A percentile compares a stretch with the other conserved stretches of the same genome.
Conservation (phyloP, 352 stramenopile genomes). For the Globisporangium solare region DNA sequence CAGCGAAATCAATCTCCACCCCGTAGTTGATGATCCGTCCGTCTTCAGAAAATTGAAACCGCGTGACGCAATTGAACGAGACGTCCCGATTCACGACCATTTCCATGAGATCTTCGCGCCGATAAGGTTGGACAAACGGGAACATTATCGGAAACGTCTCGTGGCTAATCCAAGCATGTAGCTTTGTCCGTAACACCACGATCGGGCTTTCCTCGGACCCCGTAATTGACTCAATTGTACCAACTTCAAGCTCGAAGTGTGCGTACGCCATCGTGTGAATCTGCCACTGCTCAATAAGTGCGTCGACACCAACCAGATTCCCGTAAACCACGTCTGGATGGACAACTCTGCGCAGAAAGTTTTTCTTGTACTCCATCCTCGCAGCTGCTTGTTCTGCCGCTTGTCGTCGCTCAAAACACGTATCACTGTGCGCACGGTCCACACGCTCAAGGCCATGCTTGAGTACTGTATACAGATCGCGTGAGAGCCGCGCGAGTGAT, state of each 20-base stretch:
- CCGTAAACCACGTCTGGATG: conserved; percentile 1
- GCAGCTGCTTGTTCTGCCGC: background rate
- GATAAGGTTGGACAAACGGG: conserved; percentile 9
- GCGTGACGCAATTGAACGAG: conserved; percentile 13
- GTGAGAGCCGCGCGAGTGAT: conserved; percentile 2
- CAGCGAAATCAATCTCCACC: conserved; percentile 18
- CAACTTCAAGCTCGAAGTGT: conserved; percentile 5
- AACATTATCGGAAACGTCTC: conserved; percentile 21
- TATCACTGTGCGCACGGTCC: background rate
- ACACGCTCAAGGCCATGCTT: background rate
- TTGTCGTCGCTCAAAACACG: background rate
- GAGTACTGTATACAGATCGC: conserved; percentile 4
- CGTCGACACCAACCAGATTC: background rate
- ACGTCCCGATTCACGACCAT: conserved; percentile 15
- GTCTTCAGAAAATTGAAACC: conserved; percentile 18
- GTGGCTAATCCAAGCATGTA: background rate
- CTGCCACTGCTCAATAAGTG: conserved; percentile 6
- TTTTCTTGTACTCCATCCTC: conserved; percentile 4
- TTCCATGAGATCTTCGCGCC: conserved; percentile 14
- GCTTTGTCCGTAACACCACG: background rate
- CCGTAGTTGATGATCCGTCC: conserved; percentile 14
- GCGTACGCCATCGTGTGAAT: conserved; percentile 5
- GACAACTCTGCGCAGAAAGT: background rate
- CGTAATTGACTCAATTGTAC: background rate
- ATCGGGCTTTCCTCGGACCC: background rate